Evolutionary conservation across 2,329 filamentous ascomycete species (phyloP).

Genomic region (Fusarium duplospermum): DNA sequence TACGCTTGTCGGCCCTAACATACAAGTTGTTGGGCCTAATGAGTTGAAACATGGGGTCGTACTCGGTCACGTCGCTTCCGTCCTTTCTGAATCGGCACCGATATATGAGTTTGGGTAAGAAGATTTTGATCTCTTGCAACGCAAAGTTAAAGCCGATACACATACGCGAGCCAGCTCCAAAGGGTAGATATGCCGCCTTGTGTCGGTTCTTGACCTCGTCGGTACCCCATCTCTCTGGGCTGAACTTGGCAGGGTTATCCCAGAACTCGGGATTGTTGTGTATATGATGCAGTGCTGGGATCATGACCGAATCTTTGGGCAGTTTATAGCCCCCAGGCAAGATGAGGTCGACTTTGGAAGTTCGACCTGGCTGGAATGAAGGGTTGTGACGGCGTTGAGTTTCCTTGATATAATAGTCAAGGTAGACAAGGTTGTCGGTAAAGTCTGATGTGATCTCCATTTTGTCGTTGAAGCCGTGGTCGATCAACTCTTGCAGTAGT

Average conservation of each 20-base stretch:
- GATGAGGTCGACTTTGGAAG: slow-evolving; percentile 65
- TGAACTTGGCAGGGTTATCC: slow-evolving; percentile 68
- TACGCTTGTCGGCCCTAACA: slow-evolving; percentile 60
- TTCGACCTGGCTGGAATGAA: slow-evolving; percentile 70
- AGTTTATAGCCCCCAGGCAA: slow-evolving; percentile 70
- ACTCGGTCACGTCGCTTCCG: slow-evolving; percentile 62
- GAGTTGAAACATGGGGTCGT: slow-evolving; percentile 69
- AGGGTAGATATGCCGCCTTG: slow-evolving; percentile 67
- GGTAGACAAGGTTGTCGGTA: slow-evolving; percentile 60
- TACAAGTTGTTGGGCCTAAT: slow-evolving; percentile 67
- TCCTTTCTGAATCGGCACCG: slow-evolving; percentile 67
- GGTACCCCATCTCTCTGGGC: slow-evolving; percentile 70
- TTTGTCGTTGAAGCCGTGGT: slow-evolving; percentile 57
- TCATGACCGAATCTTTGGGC: slow-evolving; percentile 62
- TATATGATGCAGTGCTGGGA: slow-evolving; percentile 63
- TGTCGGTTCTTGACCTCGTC: slow-evolving; percentile 64
- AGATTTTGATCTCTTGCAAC: slow-evolving; percentile 69
- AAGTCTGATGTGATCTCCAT: slow-evolving; percentile 60
- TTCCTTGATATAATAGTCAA: slow-evolving; percentile 71
- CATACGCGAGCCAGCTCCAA: slow-evolving; percentile 66
- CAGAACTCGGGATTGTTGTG: slow-evolving; percentile 66
- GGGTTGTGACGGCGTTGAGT: slow-evolving; percentile 70
- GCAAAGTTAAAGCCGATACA: slow-evolving; percentile 76
- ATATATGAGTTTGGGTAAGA: slow-evolving; percentile 68
- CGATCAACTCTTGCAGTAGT: slow-evolving; percentile 68